Evolutionary conservation across 1,284 basidiomycete species (phyloP).

Genomic region (Serendipita sp.): DNA sequence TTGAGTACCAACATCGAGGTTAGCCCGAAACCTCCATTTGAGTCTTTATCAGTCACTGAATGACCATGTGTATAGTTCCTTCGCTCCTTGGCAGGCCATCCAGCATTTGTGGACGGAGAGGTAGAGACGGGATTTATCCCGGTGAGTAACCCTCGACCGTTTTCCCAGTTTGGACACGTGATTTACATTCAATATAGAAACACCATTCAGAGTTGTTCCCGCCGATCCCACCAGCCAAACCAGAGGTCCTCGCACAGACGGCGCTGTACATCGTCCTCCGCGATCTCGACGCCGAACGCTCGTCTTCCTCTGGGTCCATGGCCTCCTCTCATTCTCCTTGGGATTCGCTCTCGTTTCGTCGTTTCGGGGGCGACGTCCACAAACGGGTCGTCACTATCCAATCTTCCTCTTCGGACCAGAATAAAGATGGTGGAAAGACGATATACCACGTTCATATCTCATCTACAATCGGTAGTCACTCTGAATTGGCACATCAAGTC

Average conservation of each 20-base stretch:
- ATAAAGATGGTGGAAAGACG: too few species aligned
- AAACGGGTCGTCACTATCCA: constrained; percentile 43
- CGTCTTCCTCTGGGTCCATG: constrained; percentile 16
- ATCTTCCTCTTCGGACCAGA: constrained; percentile 23
- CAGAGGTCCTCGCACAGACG: constrained; percentile 59
- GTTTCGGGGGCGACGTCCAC: constrained; percentile 62
- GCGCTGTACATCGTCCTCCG: constrained; percentile 63
- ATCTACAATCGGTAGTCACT: constrained; percentile 18
- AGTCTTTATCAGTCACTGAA: too few species aligned
- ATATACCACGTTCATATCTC: constrained; percentile 42
- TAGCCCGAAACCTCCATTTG: too few species aligned
- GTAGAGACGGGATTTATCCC: constrained; percentile 90
- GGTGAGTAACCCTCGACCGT: constrained; percentile 26
- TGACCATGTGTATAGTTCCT: constrained; percentile 37
- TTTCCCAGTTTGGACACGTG: background rate
- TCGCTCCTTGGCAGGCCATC: constrained; percentile 59
- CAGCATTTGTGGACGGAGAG: constrained; percentile 64
- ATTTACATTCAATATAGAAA: constrained; percentile 36
- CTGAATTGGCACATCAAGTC: constrained; percentile 26
- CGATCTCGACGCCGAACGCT: constrained; percentile 27
- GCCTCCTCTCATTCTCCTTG: constrained; percentile 38
- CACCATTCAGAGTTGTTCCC: constrained; percentile 68
- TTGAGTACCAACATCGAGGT: constrained; percentile 77
- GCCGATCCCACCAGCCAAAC: constrained; percentile 36
- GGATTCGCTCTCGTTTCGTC: constrained; percentile 49